Evolutionary conservation across 441 rosid genomes (phyloP), one percentile per base, ranked within the genome.

Genomic region (Jatropha podagrica): DNA sequence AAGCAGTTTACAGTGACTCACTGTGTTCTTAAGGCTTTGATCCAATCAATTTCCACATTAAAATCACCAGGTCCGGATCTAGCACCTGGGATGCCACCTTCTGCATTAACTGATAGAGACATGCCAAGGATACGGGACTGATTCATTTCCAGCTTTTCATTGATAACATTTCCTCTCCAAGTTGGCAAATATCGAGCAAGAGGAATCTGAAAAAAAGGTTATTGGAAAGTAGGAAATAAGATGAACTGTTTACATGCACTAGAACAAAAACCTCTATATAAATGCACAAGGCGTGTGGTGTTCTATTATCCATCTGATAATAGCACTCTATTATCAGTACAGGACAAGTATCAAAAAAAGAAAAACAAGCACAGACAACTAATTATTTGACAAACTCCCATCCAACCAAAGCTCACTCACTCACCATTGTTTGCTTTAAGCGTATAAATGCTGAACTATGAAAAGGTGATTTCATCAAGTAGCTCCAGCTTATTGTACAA

Each of bases 121-220:
- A 93, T 88, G 77, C 97, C 92, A 0, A 96, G 81, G 74, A 96
- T 80, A 59, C 97, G 98, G 42, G 91, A 85, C 42, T 83, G 97
- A 76, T 93, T 95, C 97, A 90, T 95, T 90, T 93, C 98, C 89
- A 93, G 18, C 2, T 85, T 27, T 49, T 85, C 94, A 80, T 95
- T 92, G 51, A 93, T 95, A 14, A 91, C 92, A 51, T 89, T 91
- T 66, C 98, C 99, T 85, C 94, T 90, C 98, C 97, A 93, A 69
- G 99, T 93, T 74, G 97, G 97, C 81, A 91, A 80, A 80, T 89
- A 95, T 74, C 83, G 80, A 72, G 89, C 89, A 46, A 93, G 85
- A 26, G 98, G 98, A 67, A 93, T 90, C 99, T 93, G 91, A 5
- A 72, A 32, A 32, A 32, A 32, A 78, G 13, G 71, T 48, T 32